Evolutionary conservation across 177 flowering plant species (phyloP), one percentile per base, ranked within the genome.

Genomic region (Vitis hybrid): DNA sequence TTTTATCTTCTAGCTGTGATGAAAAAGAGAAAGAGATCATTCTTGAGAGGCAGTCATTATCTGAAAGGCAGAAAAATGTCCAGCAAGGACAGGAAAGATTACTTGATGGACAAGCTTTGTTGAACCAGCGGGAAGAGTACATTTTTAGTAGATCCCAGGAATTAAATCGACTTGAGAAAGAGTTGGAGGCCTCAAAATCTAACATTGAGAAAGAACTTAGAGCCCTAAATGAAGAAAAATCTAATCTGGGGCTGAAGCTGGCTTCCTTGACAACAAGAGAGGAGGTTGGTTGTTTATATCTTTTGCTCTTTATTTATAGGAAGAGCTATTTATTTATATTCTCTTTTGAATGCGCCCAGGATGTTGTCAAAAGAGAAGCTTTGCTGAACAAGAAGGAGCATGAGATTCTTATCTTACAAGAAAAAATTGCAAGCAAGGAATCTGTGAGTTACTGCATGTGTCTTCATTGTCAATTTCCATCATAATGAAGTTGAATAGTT

Each of bases 61-160:
- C 54, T 71, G 99, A 88, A 72, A 82, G 92, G 65, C 89, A 85
- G 73, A 86, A 81, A 72, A 39, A 50, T 73, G 53, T 92, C 66
- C 88, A 87, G 73, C 86, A 85, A 50, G 88, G 81, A 68, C 90
- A 92, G 20, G 91, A 90, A 67, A 85, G 81, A 61, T 73, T 96
- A 70, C 87, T 90, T 73, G 93, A 88, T 62, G 85, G 79, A 9
- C 97, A 92, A 82, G 78, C 90, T 68, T 77, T 78, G 71, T 82
- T 93, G 56, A 92, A 83, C 73, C 88, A 89, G 74, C 83, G 97
- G 73, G 99, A 96, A 74, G 92, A 88, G 5, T 80, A 79, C 65
- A 73, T 90, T 50, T 80, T 81, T 31, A 79, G 64, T 62, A 84
- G 78, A 78, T 78, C 90, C 73, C 82, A 84, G 76, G 86, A 91